These are phyloP conservation scores for Tausonia pullulans DNA, from an alignment of 1,284 basidiomycete genomes.

Conservation along the genomic window DNA sequence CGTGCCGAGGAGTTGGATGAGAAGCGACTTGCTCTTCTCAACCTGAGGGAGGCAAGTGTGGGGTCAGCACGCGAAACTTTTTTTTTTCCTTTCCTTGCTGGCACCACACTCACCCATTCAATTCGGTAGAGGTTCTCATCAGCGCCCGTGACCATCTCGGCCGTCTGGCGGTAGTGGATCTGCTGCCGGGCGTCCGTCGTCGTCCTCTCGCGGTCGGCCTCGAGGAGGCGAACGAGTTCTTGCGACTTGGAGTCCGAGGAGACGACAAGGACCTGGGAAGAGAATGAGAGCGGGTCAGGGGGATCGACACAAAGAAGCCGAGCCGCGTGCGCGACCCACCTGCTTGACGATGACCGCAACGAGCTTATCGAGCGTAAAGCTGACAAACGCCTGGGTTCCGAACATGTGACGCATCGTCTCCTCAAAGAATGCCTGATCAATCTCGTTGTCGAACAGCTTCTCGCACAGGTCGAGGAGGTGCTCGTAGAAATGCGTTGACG, in stretches of 20 bases:
- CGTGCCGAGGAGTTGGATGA: constrained; percentile 76
- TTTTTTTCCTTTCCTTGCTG: no score
- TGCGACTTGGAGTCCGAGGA: constrained; percentile 71
- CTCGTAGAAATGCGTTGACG: constrained; percentile 61
- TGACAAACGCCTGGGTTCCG: constrained; percentile 82
- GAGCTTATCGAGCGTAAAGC: constrained; percentile 89
- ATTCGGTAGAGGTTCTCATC: constrained; percentile 89
- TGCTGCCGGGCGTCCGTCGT: constrained; percentile 65
- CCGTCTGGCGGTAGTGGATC: constrained; percentile 68
- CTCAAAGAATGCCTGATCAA: constrained; percentile 82
- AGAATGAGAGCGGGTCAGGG: background rate
- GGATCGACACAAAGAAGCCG: background rate
- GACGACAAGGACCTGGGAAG: constrained; percentile 55
- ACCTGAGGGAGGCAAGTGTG: constrained; percentile 40
- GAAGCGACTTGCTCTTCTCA: constrained; percentile 56
- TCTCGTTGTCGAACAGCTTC: constrained; percentile 82
- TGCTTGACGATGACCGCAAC: constrained; percentile 79
- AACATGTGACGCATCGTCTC: constrained; percentile 96
- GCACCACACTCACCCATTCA: constrained; percentile 59
- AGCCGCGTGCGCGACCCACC: constrained; percentile 36
- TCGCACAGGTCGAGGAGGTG: constrained; percentile 86
- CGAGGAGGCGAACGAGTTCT: constrained; percentile 68
- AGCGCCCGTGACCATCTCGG: constrained; percentile 68
- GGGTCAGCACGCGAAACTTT: background rate
- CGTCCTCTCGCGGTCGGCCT: constrained; percentile 53